Base-by-base conservation (phyloP, 345 rosid genomes). In the Diplotaxis tenuifolia region DNA sequence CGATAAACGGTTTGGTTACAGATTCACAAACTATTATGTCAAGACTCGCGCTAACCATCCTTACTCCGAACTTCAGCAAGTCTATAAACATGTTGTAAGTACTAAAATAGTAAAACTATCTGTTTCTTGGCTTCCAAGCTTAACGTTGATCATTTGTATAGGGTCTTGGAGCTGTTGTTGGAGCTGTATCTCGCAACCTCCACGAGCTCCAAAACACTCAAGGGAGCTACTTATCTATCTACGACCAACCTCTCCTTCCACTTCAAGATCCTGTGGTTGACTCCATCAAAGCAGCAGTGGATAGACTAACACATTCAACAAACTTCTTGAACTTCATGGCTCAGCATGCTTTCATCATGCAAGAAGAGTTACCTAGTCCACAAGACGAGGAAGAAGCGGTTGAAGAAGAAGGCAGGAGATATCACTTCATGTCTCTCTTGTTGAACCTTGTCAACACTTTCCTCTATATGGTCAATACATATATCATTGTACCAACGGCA, bases 41-140 rank as follows among this genome's bases (percentile, higher is more conserved):
- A 95, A 88, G 83, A 90, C 96, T 72, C 92, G 99, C 45, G 99
- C 99, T 57, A 87, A 92, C 82, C 99, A 95, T 84, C 99, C 99
- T 63, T 95, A 88, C 76, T 92, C 99, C 53, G 93, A 92, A 80
- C 86, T 95, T 68, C 99, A 92, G 80, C 99, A 95, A 90, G 96
- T 95, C 72, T 92, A 86, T 74, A 88, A 82, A 85, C 99, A 95
- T 73, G 99, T 95, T 92, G 98, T 91, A 83, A 86, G 70, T 71
- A 50, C 34, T n/a, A 25, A n/a, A 8, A 1, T 52, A 27, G 23
- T 32, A 16, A n/a, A n/a, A 47, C 62, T 53, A 23, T 69, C 25
- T 19, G 20, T 72, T 62, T 70, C 27, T 63, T 1, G 16, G 11
- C 40, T 11, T 31, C 27, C 0, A 75, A 27, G 49, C 53, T 28